These are phyloP conservation scores for Sporothrix variecibatus DNA, from an alignment of 2,329 filamentous ascomycete genomes.

Conservation along the genomic window DNA sequence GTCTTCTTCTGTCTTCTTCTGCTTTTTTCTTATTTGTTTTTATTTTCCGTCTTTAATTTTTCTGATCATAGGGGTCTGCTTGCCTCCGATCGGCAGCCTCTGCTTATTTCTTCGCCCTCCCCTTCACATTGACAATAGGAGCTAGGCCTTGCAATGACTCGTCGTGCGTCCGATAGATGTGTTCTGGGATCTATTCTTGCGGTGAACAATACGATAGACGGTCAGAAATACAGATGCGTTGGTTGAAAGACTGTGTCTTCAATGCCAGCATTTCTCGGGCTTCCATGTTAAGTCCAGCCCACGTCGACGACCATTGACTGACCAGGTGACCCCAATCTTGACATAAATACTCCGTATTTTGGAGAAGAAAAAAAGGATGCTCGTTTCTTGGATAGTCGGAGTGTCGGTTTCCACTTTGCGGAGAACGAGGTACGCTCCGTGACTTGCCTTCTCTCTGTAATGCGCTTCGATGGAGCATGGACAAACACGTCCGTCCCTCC, in stretches of 20 bases:
- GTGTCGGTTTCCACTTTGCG: conserved; percentile 15
- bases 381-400: conserved; percentile 11
- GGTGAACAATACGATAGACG: neutral
- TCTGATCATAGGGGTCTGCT: neutral
- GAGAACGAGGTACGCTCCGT: neutral
- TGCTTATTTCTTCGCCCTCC: neutral
- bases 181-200: neutral
- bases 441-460: neutral
- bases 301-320: neutral
- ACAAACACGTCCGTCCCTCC: neutral
- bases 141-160: conserved; percentile 1
- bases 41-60: neutral
- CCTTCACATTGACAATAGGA: neutral
- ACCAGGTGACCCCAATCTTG: neutral
- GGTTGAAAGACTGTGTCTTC: neutral
- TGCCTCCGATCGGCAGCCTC: neutral
- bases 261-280: neutral
- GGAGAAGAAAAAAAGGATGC: neutral
- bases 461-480: neutral
- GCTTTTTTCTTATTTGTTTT: neutral
- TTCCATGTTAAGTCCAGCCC: neutral
- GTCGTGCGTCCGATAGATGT: neutral
- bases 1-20: neutral
- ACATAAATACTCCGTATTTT: neutral
- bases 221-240: neutral